Evolutionary conservation across 371 early-diverging fungal genomes (phyloP), one percentile per base, ranked within the genome.

Genomic region (Mucor saturninus): DNA sequence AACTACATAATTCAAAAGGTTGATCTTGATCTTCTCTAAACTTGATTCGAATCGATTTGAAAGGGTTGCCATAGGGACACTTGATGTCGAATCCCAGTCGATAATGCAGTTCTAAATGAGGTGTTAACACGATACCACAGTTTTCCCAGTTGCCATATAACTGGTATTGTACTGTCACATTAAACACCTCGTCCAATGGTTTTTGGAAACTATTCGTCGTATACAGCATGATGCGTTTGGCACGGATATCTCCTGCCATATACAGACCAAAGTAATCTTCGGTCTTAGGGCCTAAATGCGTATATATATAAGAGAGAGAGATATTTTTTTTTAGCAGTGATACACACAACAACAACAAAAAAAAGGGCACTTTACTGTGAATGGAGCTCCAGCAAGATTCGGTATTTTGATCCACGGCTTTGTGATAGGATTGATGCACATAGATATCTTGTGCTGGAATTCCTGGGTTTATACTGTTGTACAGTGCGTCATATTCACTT

Each of bases 311-410:
- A 43, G n/a, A 30, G 7, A 35, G 35, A 35, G 7, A 35, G 35
- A n/a, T n/a, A n/a, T n/a, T n/a, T 42, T 28, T 28, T 30, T 30
- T 28, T 40, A 43, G 3, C 6, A 2, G 21, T 21, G 21, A 46
- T 43, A 14, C 13, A 46, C 30, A n/a, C 26, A 14, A 26, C 10
- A 26, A 26, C 5, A 28, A 26, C 26, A 21, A 31, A 15, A 29
- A 26, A 4, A 49, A 21, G 6, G 14, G 15, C 11, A 29, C 58
- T 59, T 54, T 76, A 81, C 83, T 49, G 52, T 43, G 61, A 56
- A 65, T 72, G 21, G 82, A 75, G 26, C 79, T 68, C 88, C 88
- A 87, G 43, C 88, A 87, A 3, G 88, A 85, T 13, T 60, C 75
- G 5, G 67, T 56, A 56, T 87, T 73, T 11, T 70, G 71, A 72